Percentiles rank a stretch among this genome's conserved stretches.
phyloP scores from a whole-genome alignment of 108 stramenopile genomes.

The Thalassiosira profunda region DNA sequence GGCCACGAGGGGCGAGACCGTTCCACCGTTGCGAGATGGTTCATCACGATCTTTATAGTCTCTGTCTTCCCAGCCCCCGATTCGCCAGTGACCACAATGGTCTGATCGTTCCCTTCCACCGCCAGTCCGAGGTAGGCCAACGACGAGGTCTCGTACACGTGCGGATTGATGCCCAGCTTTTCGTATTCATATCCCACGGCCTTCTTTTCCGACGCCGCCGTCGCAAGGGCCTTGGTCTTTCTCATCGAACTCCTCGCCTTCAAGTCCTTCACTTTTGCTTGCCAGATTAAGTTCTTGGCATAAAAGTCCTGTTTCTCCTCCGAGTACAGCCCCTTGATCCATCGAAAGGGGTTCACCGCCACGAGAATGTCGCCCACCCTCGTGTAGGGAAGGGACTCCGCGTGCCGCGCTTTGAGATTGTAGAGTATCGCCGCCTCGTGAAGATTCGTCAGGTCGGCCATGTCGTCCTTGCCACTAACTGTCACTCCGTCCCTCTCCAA shows the following conservation, averaged over 20 bases:
- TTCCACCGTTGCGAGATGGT: conserved; percentile 82
- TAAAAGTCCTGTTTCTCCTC: conserved; percentile 59
- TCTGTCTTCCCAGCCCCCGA: conserved; percentile 94
- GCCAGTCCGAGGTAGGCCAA: conserved; percentile 76
- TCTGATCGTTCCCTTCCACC: conserved; percentile 59
- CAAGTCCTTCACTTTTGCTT: too few species aligned
- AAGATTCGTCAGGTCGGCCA: conserved; percentile 90
- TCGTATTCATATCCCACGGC: conserved; percentile 63
- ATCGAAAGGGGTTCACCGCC: conserved; percentile 94
- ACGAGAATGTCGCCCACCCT: conserved; percentile 92
- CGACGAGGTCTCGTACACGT: conserved; percentile 80
- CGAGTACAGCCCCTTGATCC: conserved; percentile 80
- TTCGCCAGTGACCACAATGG: conserved; percentile 88
- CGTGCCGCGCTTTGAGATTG: conserved; percentile 84
- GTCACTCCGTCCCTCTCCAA: conserved; percentile 57
- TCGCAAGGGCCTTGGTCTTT: conserved; percentile 11
- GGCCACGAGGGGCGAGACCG: conserved; percentile 50
- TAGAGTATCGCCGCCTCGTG: conserved; percentile 98
- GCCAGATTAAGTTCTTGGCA: conserved; percentile 79
- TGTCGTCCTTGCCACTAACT: conserved; percentile 64
- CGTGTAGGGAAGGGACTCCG: conserved; percentile 78
- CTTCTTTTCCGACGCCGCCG: conserved; percentile 43
- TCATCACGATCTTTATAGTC: conserved; percentile 91
- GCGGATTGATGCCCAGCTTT: conserved; percentile 67
- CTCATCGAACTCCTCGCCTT: not conserved